Evolutionary conservation across 345 rosid genomes (phyloP).

Genomic region (Geranium rotundifolium): DNA sequence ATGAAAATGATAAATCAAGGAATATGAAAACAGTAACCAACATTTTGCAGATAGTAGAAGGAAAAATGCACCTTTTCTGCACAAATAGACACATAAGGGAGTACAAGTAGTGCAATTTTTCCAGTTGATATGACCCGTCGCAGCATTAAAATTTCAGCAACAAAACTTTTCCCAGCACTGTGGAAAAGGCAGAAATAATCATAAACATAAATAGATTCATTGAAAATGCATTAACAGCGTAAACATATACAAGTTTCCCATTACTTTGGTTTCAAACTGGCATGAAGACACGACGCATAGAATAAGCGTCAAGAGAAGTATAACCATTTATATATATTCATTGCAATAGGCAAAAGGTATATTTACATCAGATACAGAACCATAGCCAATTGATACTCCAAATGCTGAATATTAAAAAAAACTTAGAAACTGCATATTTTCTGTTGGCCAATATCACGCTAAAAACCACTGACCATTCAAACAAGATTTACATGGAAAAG

Average conservation of each 20-base stretch:
- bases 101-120: conserved; percentile 82
- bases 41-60: background rate
- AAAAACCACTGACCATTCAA: no score
- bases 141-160: conserved; percentile 94
- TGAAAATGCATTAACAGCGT: background rate
- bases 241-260: background rate
- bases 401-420: no score
- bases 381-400: no score
- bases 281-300: background rate
- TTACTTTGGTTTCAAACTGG: background rate
- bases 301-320: no score
- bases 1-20: background rate
- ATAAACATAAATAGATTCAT: conserved; percentile 1
- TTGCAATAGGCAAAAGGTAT: no score
- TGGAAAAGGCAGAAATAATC: conserved; percentile 16
- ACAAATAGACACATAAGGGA: conserved; percentile 96
- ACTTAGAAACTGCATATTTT: no score
- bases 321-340: no score
- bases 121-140: conserved; percentile 70
- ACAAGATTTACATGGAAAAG: no score
- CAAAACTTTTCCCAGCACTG: conserved; percentile 99
- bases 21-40: background rate
- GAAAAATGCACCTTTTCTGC: conserved; percentile 62
- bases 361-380: no score
- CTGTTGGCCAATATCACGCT: no score